These are phyloP conservation scores for Hypoxylon sp. DNA, from an alignment of 2,329 filamentous ascomycete genomes.

Conservation along the genomic window DNA sequence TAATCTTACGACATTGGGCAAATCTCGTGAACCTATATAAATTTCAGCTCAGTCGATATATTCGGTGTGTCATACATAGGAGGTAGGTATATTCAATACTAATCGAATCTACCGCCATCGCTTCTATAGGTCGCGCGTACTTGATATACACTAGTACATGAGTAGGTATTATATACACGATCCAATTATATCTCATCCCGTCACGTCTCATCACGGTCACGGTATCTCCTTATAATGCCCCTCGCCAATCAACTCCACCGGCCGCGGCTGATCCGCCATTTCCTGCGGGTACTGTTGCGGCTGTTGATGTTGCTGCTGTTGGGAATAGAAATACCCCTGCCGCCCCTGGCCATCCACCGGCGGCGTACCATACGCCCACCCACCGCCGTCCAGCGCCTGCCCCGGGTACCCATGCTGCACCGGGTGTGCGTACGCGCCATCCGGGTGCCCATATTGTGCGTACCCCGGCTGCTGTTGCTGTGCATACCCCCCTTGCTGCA, in stretches of 20 bases:
- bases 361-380: conserved; percentile 28
- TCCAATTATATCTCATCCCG: background rate
- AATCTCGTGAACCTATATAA: no score
- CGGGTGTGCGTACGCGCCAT: conserved; percentile 7
- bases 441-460: conserved; percentile 8
- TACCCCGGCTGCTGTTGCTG: conserved; percentile 19
- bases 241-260: conserved; percentile 54
- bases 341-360: conserved; percentile 7
- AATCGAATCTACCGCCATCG: background rate
- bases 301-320: conserved; percentile 16
- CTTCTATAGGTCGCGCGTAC: background rate
- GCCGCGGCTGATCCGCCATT: conserved; percentile 49
- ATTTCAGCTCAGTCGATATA: no score
- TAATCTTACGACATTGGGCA: no score
- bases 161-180: background rate
- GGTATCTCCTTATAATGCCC: conserved; percentile 49
- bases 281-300: conserved; percentile 46
- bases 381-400: conserved; percentile 18
- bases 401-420: background rate
- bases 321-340: background rate
- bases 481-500: conserved; percentile 12
- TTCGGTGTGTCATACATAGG: no score
- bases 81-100: no score
- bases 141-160: no score
- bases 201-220: conserved; percentile 13